Conservation (phyloP, 805 yeast genomes). For the Lachancea meyersii region DNA sequence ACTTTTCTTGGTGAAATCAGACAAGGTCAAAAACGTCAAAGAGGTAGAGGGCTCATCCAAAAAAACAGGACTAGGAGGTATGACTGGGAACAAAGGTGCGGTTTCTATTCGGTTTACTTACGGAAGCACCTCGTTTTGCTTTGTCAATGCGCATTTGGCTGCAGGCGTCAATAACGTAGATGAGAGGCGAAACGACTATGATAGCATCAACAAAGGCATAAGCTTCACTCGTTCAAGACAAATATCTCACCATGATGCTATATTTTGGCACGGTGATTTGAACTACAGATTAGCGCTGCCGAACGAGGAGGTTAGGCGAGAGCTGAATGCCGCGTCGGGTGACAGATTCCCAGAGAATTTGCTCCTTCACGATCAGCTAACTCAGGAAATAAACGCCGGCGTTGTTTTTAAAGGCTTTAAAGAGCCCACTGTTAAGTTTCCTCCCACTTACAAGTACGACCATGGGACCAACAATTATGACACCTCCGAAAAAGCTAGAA, state of each 20-base stretch:
- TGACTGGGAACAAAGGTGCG: conserved; percentile 95
- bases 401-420: conserved; percentile 68
- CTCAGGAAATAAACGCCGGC: conserved; percentile 62
- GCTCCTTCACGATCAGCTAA: conserved; percentile 71
- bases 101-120: conserved; percentile 84
- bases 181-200: conserved; percentile 83
- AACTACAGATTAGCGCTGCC: conserved; percentile 73
- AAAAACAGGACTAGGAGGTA: conserved; percentile 94
- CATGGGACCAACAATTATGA: conserved; percentile 77
- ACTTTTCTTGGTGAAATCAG: conserved; percentile 54
- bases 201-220: conserved; percentile 66
- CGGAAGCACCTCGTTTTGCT: conserved; percentile 74
- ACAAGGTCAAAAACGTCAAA: conserved; percentile 47
- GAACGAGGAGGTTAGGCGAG: conserved; percentile 65
- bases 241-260: conserved; percentile 77
- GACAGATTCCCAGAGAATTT: conserved; percentile 36
- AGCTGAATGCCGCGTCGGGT: conserved; percentile 42
- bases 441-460: conserved; percentile 91
- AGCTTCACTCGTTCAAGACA: conserved; percentile 70
- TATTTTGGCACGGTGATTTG: conserved; percentile 91
- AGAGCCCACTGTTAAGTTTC: conserved; percentile 70
- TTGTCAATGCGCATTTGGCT: conserved; percentile 87
- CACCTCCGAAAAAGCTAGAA: conserved; percentile 83
- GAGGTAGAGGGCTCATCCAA: conserved; percentile 92
- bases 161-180: conserved; percentile 80